These are phyloP conservation scores for Millerago galiae DNA, from an alignment of 805 yeast genomes.

Conservation along the genomic window DNA sequence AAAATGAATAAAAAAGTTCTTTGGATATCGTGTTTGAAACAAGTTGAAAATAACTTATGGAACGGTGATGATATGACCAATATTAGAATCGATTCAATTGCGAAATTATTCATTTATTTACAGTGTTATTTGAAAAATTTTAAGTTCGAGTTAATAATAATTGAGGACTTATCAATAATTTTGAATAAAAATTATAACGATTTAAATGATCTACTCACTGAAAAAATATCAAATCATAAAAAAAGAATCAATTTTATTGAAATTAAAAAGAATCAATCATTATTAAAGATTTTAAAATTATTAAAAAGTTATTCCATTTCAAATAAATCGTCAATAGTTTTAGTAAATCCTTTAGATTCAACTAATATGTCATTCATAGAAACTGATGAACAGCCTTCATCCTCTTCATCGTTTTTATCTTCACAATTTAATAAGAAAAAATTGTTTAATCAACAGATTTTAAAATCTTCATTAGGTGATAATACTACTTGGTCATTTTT, in stretches of 20 bases:
- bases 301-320: conserved; percentile 12
- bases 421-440: conserved; percentile 8
- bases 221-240: conserved; percentile 1
- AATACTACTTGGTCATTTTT: conserved; percentile 15
- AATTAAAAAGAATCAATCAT: conserved; percentile 6
- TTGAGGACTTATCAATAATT: conserved; percentile 19
- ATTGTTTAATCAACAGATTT: conserved; percentile 15
- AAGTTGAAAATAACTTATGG: conserved; percentile 1
- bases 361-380: conserved; percentile 20
- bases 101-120: conserved; percentile 11
- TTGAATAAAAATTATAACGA: conserved; percentile 11
- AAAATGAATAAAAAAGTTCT: conserved; percentile 13
- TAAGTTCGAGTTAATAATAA: conserved; percentile 13
- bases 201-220: conserved; percentile 1
- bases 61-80: neutral
- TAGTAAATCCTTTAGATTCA: conserved; percentile 15
- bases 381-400: conserved; percentile 1
- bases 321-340: conserved; percentile 11
- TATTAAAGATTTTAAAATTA: conserved; percentile 13
- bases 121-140: conserved; percentile 5
- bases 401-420: conserved; percentile 1
- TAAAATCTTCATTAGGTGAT: conserved; percentile 18
- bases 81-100: conserved; percentile 6
- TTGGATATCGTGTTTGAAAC: conserved; percentile 20
- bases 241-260: conserved; percentile 3